Evolutionary conservation across 768 basidiomycete genomes (phyloP).

Genomic region (Macrolepiota fuliginosa): DNA sequence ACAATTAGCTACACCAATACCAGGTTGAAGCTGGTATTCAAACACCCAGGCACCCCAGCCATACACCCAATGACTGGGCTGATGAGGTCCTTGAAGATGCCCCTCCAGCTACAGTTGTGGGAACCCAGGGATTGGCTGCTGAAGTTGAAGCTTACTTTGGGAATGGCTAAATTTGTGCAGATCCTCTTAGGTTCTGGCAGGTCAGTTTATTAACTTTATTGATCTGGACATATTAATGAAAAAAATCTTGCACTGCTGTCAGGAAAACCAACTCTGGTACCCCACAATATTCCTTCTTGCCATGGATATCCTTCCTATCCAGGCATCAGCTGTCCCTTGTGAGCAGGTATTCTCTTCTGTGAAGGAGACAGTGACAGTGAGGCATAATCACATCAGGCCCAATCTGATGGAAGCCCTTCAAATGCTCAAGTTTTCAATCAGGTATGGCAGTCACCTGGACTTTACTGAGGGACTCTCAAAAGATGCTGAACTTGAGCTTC

Average conservation of each 20-base stretch:
- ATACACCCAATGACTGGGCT: too few species aligned
- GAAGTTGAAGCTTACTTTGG: conserved; percentile 6
- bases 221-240: too few species aligned
- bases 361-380: conserved; percentile 3
- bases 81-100: too few species aligned
- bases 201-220: not conserved
- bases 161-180: not conserved
- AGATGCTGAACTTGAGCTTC: too few species aligned
- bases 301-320: conserved; percentile 11
- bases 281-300: conserved; percentile 1
- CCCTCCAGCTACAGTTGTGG: too few species aligned
- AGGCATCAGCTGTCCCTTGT: conserved; percentile 8
- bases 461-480: too few species aligned
- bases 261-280: not conserved
- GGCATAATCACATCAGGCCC: not conserved
- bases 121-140: not conserved
- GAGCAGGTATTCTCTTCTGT: conserved; percentile 9
- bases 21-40: too few species aligned
- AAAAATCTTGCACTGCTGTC: too few species aligned
- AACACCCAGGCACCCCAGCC: too few species aligned
- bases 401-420: conserved; percentile 12
- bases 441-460: too few species aligned
- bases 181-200: not conserved
- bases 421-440: conserved; percentile 13
- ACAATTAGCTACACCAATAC: too few species aligned